phyloP scores from a whole-genome alignment of 768 basidiomycete species.

The Boletus pseudopeckii region DNA sequence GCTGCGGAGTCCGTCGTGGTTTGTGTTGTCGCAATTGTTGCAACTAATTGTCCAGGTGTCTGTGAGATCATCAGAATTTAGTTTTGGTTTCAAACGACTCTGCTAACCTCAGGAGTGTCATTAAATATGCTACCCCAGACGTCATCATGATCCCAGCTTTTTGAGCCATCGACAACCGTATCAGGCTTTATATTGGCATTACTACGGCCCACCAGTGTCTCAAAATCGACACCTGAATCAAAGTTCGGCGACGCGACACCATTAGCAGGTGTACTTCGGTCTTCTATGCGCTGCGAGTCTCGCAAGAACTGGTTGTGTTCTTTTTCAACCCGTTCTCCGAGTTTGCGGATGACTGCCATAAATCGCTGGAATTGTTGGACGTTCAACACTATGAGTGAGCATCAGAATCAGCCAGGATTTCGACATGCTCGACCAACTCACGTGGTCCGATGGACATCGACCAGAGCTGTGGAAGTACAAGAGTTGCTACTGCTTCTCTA shows the following conservation, averaged over 20 bases:
- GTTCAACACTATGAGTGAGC: conserved; percentile 54
- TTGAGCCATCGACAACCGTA: conserved; percentile 33
- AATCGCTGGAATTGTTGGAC: conserved; percentile 89
- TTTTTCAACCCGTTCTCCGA: conserved; percentile 83
- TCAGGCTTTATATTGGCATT: conserved; percentile 48
- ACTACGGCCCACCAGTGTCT: conserved; percentile 71
- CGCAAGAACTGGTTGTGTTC: conserved; percentile 92
- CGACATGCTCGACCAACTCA: conserved; percentile 36
- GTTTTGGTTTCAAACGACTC: background rate
- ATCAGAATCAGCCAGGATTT: background rate
- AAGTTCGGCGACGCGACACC: conserved; percentile 37
- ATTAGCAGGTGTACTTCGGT: conserved; percentile 54
- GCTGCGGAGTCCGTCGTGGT: conserved; percentile 1
- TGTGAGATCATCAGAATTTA: conserved; percentile 8
- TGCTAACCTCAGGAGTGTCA: conserved; percentile 32
- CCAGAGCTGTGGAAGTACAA: conserved; percentile 92
- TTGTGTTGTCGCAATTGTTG: conserved; percentile 14
- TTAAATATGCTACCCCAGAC: conserved; percentile 81
- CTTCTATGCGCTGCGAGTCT: conserved; percentile 88
- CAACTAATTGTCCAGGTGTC: conserved; percentile 15
- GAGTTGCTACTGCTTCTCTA: conserved; percentile 84
- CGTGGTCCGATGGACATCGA: conserved; percentile 95
- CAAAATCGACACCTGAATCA: conserved; percentile 74
- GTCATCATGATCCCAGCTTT: conserved; percentile 70
- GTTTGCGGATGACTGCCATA: conserved; percentile 77